phyloP scores from a whole-genome alignment of 345 rosid genomes.

The Streptanthus diversifolius region DNA sequence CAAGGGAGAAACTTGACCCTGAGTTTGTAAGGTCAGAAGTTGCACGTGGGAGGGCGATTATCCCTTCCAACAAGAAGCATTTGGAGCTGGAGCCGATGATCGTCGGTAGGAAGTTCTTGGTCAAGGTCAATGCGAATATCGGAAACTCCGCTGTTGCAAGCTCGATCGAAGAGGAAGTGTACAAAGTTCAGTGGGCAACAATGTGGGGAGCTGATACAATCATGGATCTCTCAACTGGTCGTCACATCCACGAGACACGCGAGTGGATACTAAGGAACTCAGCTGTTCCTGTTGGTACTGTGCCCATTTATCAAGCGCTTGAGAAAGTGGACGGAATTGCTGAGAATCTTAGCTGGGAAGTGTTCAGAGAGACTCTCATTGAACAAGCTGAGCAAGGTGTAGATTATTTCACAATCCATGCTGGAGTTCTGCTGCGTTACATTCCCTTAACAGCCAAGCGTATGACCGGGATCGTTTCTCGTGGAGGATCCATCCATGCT shows the following conservation, averaged over 20 bases:
- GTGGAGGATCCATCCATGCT: constrained; percentile 98
- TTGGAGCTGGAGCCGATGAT: constrained; percentile 95
- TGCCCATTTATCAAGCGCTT: constrained; percentile 97
- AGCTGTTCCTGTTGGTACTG: constrained; percentile 94
- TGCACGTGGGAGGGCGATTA: constrained; percentile 94
- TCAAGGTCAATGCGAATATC: constrained; percentile 95
- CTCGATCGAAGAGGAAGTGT: constrained; percentile 97
- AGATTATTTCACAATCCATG: constrained; percentile 96
- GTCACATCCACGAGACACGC: constrained; percentile 97
- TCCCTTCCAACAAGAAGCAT: constrained; percentile 97
- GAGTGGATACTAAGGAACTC: constrained; percentile 96
- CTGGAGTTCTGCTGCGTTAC: constrained; percentile 85
- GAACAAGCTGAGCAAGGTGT: constrained; percentile 99
- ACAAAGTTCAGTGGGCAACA: constrained; percentile 99
- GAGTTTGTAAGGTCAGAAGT: constrained; percentile 97
- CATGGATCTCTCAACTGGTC: constrained; percentile 98
- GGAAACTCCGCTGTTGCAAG: constrained; percentile 97
- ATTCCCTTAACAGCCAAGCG: constrained; percentile 92
- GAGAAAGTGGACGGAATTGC: constrained; percentile 94
- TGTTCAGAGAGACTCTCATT: constrained; percentile 81
- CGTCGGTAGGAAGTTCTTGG: constrained; percentile 92
- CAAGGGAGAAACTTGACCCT: constrained; percentile 94
- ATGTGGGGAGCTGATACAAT: constrained; percentile 99
- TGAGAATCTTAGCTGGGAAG: constrained; percentile 91
- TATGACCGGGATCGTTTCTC: constrained; percentile 96